phyloP scores from a whole-genome alignment of 192 early-diverging fungal genomes.

The Coemansia furcata region DNA sequence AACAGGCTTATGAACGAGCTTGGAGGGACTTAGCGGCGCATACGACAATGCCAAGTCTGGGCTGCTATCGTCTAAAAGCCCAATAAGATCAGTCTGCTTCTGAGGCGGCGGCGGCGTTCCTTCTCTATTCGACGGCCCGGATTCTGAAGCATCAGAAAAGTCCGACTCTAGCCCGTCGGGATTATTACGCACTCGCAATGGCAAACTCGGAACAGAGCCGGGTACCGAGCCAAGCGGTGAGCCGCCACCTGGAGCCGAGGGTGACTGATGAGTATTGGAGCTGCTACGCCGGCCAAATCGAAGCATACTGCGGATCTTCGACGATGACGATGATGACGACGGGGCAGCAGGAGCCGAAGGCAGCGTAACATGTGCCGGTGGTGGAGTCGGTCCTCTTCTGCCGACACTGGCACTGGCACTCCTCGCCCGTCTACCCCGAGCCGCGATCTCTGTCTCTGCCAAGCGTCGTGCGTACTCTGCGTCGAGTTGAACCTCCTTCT shows the following conservation, averaged over 20 bases:
- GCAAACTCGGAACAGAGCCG: background rate
- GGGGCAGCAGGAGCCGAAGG: background rate
- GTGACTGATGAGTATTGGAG: background rate
- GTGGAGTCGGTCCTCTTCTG: background rate
- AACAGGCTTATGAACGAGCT: background rate
- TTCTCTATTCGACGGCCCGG: background rate
- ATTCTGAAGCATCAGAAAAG: conserved; percentile 21
- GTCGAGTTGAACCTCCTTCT: conserved; percentile 13
- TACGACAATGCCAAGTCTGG: conserved; percentile 6
- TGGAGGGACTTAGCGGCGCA: conserved; percentile 14
- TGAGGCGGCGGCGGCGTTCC: background rate
- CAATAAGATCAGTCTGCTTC: conserved; percentile 2
- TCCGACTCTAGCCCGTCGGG: conserved; percentile 34
- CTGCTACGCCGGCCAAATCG: conserved; percentile 14
- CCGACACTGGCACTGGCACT: conserved; percentile 3
- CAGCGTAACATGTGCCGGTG: background rate
- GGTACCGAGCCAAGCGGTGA: background rate
- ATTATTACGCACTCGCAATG: background rate
- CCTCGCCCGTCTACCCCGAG: background rate
- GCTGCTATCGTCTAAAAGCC: conserved; percentile 6
- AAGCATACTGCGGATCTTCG: conserved; percentile 41
- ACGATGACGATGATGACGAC: conserved; percentile 3
- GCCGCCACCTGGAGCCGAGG: background rate
- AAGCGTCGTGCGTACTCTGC: conserved; percentile 24
- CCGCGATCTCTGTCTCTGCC: conserved; percentile 25